Evolutionary conservation across 1,284 basidiomycete species (phyloP), one percentile per base, ranked within the genome.

Genomic region (Leccinum angustisporum): DNA sequence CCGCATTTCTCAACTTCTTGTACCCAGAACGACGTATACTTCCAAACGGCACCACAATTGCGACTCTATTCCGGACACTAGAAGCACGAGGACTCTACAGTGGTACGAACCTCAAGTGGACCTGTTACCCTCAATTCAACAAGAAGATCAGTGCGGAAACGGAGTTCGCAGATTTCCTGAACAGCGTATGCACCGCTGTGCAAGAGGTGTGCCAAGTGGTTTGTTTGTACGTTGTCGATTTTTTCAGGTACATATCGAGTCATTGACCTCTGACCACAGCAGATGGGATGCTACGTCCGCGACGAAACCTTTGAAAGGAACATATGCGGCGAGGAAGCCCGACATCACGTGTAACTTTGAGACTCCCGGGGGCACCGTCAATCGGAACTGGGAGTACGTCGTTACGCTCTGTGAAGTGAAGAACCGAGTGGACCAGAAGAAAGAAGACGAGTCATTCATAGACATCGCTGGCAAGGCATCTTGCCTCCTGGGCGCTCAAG

Each of bases 331-430:
- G 11, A 43, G 40, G 14, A 59, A 56, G 30, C 58, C 54, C 2
- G 31, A 57, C 10, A 59, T 59, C 5, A 48, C 40, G 1, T 59
- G 58, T 4, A 27, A 36, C 13, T 58, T 59, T 30, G n/a, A 18
- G 25, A 13, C 54, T 8, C 21, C 21, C 18, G 11, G 54, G 8
- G 30, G 16, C 13, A 7, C 3, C 40, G 7, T 16, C 4, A 46
- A 36, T 2, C 9, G 0, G 2, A 9, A 13, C 58, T 59, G 53
- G 40, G 31, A 27, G 21, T 10, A 59, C 1, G 40, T 59, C 3
- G 11, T 34, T 2, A 59, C 25, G 6, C 56, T 59, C 10, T 59
- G 58, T 11, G 43, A 59, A 11, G 58, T 59, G 8, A 57, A 59
- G 43, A 56, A 11, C 10, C 5, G 2, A 13, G 10, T 14, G 1